A percentile compares a stretch with the other conserved stretches of the same genome.
Conservation (phyloP, 2,329 filamentous ascomycete genomes). For the Alternaria triticimaculans region DNA sequence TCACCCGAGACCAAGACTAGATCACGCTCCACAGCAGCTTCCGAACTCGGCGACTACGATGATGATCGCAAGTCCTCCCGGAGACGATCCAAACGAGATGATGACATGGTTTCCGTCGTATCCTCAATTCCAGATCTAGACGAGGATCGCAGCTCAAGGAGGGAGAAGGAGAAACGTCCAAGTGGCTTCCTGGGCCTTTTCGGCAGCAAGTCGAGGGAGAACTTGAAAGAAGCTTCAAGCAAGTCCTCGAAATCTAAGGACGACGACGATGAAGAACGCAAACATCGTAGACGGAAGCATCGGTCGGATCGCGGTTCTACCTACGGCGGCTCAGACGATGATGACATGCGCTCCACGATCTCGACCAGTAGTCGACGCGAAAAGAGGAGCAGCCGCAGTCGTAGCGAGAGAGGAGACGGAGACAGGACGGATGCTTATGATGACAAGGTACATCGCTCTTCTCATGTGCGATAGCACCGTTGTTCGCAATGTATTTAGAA, state of each 20-base stretch:
- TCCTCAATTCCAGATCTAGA: constrained; percentile 51
- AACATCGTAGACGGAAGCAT: constrained; percentile 55
- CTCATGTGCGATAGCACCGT: constrained; percentile 34
- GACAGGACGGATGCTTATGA: constrained; percentile 44
- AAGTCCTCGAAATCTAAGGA: constrained; percentile 44
- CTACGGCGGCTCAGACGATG: constrained; percentile 49
- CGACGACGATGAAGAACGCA: constrained; percentile 49
- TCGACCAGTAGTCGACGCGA: constrained; percentile 48
- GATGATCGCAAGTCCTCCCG: constrained; percentile 50
- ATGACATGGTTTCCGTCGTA: constrained; percentile 51
- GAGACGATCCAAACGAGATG: constrained; percentile 51
- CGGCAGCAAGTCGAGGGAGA: constrained; percentile 54
- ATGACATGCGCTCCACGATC: constrained; percentile 45
- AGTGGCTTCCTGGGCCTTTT: constrained; percentile 56
- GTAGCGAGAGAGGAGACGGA: constrained; percentile 43
- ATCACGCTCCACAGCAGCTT: constrained; percentile 45
- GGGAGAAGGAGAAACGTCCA: constrained; percentile 53
- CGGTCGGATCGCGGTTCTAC: constrained; percentile 47
- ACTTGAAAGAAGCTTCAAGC: constrained; percentile 38
- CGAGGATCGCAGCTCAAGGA: constrained; percentile 46
- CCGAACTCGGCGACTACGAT: constrained; percentile 50
- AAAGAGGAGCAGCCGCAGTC: constrained; percentile 52
- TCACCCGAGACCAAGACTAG: constrained; percentile 35
- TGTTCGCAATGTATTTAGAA: constrained; percentile 38
- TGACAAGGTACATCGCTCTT: constrained; percentile 48